Evolutionary conservation across 179 eudicot species (phyloP), one percentile per base, ranked within the genome.

Genomic region (Heliamphora pulchella): DNA sequence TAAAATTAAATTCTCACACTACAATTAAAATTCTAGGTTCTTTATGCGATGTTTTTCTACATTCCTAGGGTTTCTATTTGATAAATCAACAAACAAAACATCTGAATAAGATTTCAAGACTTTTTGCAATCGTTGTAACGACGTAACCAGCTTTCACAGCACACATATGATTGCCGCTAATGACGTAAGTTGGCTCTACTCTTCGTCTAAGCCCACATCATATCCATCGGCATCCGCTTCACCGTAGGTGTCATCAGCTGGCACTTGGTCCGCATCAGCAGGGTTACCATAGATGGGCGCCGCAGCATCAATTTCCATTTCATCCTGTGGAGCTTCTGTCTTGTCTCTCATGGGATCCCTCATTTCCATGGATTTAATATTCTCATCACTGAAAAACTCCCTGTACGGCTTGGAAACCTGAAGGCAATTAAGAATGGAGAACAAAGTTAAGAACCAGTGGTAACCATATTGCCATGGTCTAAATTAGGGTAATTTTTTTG

Each of bases 351-450:
- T 46, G 14, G 67, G 2, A 54, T 81, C 81, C 58, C 80, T 50
- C 75, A 75, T 85, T 78, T 79, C 75, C 95, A 90, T 83, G 10
- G 87, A 74, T 78, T 88, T 84, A 74, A 92, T 84, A 82, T 79
- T 84, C 46, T 82, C 91, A 8, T 90, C 89, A 22, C 87, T 84
- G 84, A 92, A 88, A 81, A 86, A 94, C 3, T 88, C 84, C 31
- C 88, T 73, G 77, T 90, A 92, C 11, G 96, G 97, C 89, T 94
- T 92, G 39, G 88, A 86, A 50, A 92, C 92, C 94, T 93, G 87
- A 74, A 75, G 62, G 69, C 7, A 61, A 6, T 50, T 50, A 50
- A 50, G 53, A 50, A 2, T 50, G 53, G 3, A 50, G 53, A 50
- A 50, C 53, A 50, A 50, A 50, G 53, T 50, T 50, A 3, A 50